Conservation (phyloP, 192 early-diverging fungal genomes). For the Coemansia sp. region DNA sequence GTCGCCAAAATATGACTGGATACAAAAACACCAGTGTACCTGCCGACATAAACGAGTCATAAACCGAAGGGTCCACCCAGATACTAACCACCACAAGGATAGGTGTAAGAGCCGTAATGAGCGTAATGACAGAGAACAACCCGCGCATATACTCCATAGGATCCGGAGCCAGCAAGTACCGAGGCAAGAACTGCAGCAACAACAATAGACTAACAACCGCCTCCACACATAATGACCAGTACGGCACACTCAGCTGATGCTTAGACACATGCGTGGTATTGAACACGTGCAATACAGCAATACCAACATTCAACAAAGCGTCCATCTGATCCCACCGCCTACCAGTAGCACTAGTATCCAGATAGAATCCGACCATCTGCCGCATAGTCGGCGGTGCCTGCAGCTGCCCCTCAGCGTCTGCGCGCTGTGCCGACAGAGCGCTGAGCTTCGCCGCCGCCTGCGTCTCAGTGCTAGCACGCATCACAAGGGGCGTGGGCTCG, state of each 20-base stretch:
- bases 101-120: constrained; percentile 60
- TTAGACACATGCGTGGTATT: constrained; percentile 54
- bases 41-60: constrained; percentile 62
- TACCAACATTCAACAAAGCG: constrained; percentile 47
- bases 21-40: constrained; percentile 56
- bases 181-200: constrained; percentile 61
- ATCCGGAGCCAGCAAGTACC: constrained; percentile 60
- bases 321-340: constrained; percentile 64
- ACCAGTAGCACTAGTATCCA: constrained; percentile 54
- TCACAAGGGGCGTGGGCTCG: constrained; percentile 14
- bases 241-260: constrained; percentile 49
- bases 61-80: constrained; percentile 33
- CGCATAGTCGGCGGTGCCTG: constrained; percentile 47
- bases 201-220: constrained; percentile 49
- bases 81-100: constrained; percentile 49
- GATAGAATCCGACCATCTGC: constrained; percentile 54
- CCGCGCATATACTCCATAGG: constrained; percentile 51
- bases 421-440: constrained; percentile 40
- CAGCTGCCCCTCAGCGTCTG: constrained; percentile 24
- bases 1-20: constrained; percentile 66
- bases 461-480: constrained; percentile 21
- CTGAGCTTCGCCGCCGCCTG: constrained; percentile 27
- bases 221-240: constrained; percentile 46
- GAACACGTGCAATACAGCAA: constrained; percentile 56
- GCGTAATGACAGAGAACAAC: constrained; percentile 57